Evolutionary conservation across 2,329 filamentous ascomycete genomes (phyloP), one percentile per base, ranked within the genome.

Genomic region (Hypoxylon sp.): DNA sequence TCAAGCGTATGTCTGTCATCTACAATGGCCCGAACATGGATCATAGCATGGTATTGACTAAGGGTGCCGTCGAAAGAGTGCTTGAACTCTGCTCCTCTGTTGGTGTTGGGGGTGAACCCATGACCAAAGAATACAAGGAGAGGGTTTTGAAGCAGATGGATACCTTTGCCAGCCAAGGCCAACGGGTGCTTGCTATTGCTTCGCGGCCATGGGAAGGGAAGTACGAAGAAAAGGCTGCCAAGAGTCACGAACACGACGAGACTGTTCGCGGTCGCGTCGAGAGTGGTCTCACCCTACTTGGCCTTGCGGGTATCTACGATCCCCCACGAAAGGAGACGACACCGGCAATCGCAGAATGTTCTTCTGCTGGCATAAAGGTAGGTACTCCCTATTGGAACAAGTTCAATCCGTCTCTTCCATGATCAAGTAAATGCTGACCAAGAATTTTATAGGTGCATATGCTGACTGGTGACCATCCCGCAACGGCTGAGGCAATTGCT

Each of bases 241-340:
- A 65, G 13, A 69, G 68, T 20, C 55, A 51, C 5, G 77, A 80
- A 50, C 68, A 64, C 4, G 81, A 84, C 6, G 79, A 82, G 52
- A 73, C 76, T 41, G 73, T 84, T 2, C 90, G 93, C 5, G 78
- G 81, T 5, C 78, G 83, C 4, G 84, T 94, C 13, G 93, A 96
- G 74, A 80, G 81, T 34, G 82, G 86, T 28, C 85, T 97, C 30
- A 85, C 83, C 2, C 91, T 96, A 64, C 85, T 92, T 13, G 94
- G 93, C n/a, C 84, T 97, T 8, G 89, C 91, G 50, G 93, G 92
- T 58, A 90, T 97, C 66, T 94, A 95, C 74, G 93, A 97, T 70
- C 93, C 93, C 3, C 93, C 92, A 57, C 91, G 93, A 1, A 86
- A 88, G 1, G 93, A 96, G 78, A 93, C 93, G 0, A 91, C 89